Base-by-base conservation (phyloP, 2,329 filamentous ascomycete species). In the Didymella exigua region DNA sequence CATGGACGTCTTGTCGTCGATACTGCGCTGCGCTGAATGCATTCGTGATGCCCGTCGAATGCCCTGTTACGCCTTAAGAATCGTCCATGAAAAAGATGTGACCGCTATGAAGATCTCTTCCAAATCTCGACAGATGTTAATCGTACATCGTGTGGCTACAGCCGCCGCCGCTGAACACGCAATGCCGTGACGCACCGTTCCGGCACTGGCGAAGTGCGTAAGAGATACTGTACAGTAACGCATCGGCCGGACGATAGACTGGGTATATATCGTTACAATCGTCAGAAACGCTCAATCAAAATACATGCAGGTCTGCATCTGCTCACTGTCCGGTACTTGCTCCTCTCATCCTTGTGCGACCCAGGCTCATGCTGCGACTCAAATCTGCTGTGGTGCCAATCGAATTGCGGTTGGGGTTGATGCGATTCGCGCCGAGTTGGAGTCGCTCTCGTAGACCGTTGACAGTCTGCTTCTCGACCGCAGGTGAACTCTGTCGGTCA, bases 241-340 rank as follows among this genome's bases (percentile, higher is more conserved):
- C 54, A 40, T 53, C 56, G 50, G n/a, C 49, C 53, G 47, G 51
- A 61, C 54, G 61, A 58, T 49, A 62, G 49, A 61, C 60, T 67
- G 62, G 68, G 62, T 61, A 70, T 65, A 64, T 65, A 67, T 66
- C 65, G 54, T 63, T 58, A 67, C 57, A 63, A 63, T 66, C 66
- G 54, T 70, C 58, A 65, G 65, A 56, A 56, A 56, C 48, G 53
- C 53, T 51, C 53, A 56, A 56, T 42, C 43, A 51, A 43, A 51
- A 44, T 30, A 21, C 40, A 36, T 36, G 31, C 31, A 47, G 48
- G 34, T 58, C 49, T 54, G 37, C 30, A 21, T 46, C 44, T 61
- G 59, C 62, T 74, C 69, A 75, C 63, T 75, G 68, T 56, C 66
- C 72, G 33, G 62, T 69, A 49, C 63, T 68, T 24, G 62, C 63